Conservation (phyloP, 768 basidiomycete genomes). For the Termitomyces sp. region DNA sequence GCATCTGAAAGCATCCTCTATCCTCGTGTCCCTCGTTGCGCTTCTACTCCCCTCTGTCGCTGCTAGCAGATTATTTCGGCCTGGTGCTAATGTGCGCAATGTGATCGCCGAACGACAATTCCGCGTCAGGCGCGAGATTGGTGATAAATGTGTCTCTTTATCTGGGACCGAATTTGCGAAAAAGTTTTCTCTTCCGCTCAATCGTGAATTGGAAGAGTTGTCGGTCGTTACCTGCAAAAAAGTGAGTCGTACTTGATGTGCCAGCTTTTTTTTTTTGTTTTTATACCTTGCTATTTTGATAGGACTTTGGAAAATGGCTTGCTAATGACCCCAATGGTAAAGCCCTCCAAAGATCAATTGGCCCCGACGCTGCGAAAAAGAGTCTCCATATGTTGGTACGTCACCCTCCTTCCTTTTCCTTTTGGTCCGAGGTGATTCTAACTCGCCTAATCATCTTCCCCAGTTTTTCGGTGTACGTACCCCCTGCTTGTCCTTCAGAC, state of each 20-base stretch:
- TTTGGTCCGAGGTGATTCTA: neutral
- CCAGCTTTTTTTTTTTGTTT: neutral
- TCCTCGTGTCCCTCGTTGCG: neutral
- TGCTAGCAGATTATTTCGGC: neutral
- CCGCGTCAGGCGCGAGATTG: neutral
- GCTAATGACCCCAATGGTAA: neutral
- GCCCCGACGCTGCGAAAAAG: neutral
- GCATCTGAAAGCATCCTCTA: neutral
- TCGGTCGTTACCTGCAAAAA: neutral
- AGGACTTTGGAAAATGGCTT: neutral
- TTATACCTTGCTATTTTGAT: neutral
- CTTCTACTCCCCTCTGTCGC: neutral
- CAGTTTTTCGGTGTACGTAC: neutral
- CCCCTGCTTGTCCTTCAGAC: no score
- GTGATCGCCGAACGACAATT: neutral
- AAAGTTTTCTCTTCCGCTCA: neutral
- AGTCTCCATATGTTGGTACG: neutral
- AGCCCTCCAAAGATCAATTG: neutral
- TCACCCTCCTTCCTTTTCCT: neutral
- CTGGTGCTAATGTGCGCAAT: neutral
- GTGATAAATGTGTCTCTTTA: neutral
- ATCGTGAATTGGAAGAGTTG: neutral
- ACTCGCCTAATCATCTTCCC: neutral
- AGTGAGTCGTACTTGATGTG: neutral
- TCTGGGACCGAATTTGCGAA: neutral